Percentiles rank a stretch among this genome's conserved stretches.
phyloP scores from a whole-genome alignment of 2,329 filamentous ascomycete species.

The Botrytis tulipae region DNA sequence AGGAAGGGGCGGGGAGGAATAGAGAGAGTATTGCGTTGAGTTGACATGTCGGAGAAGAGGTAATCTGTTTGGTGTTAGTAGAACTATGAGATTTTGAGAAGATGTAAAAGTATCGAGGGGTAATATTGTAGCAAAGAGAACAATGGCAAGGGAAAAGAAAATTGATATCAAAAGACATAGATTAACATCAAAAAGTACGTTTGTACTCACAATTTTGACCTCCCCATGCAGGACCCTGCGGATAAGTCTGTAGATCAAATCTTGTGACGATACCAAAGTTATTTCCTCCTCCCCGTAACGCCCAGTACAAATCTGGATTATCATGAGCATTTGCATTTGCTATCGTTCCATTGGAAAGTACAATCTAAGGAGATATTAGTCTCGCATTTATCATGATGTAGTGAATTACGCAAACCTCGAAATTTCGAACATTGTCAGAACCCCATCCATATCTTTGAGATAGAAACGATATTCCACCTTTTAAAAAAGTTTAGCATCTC shows the following conservation, averaged over 20 bases:
- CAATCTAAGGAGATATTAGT: not conserved
- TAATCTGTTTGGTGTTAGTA: not conserved
- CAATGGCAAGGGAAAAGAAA: not conserved
- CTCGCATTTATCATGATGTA: not conserved
- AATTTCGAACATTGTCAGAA: not conserved
- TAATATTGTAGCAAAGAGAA: not conserved
- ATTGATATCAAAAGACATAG: not conserved
- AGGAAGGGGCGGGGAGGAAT: not conserved
- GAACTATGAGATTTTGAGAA: not conserved
- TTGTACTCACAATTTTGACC: not conserved
- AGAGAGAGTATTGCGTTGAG: not conserved
- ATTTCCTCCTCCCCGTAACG: not conserved
- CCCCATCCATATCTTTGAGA: not conserved
- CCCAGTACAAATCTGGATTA: not conserved
- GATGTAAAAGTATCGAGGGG: not conserved
- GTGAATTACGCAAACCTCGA: not conserved
- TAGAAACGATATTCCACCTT: not conserved
- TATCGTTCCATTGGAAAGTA: not conserved
- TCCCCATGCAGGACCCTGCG: not conserved
- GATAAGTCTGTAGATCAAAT: not conserved
- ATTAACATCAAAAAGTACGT: not conserved
- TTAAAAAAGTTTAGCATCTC: not conserved
- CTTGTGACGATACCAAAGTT: not conserved
- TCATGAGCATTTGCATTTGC: not conserved
- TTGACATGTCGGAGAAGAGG: not conserved